Percentiles rank a stretch among this genome's conserved stretches.
Conservation (phyloP, 805 yeast species). For the Candida gorgasii region DNA sequence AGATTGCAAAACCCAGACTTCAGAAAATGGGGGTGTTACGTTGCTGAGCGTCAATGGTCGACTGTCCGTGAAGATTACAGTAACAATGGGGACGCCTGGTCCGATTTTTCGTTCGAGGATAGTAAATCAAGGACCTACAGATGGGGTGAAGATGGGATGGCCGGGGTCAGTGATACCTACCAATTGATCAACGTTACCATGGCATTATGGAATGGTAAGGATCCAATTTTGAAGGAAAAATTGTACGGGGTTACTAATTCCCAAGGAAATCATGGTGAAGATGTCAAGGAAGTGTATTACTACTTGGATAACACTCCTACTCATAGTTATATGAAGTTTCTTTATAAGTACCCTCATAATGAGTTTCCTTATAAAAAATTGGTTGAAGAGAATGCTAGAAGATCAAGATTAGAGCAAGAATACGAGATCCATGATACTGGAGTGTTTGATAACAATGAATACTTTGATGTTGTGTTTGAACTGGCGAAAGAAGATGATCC, state of each 20-base stretch:
- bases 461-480: slow-evolving; percentile 87
- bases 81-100: slow-evolving; percentile 86
- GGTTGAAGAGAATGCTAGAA: slow-evolving; percentile 62
- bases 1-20: slow-evolving; percentile 47
- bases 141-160: slow-evolving; percentile 96
- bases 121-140: slow-evolving; percentile 78
- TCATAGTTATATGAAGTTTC: slow-evolving; percentile 87
- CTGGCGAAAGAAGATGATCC: slow-evolving; percentile 85
- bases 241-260: slow-evolving; percentile 88
- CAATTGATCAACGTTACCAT: slow-evolving; percentile 74
- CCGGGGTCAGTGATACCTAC: slow-evolving; percentile 84
- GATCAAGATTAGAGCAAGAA: slow-evolving; percentile 70
- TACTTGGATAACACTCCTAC: slow-evolving; percentile 91
- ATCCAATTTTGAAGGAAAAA: slow-evolving; percentile 80
- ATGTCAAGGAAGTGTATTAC: slow-evolving; percentile 82
- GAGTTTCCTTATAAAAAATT: slow-evolving; percentile 81
- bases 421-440: slow-evolving; percentile 84
- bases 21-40: slow-evolving; percentile 90
- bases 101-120: slow-evolving; percentile 81
- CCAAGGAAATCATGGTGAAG: slow-evolving; percentile 96
- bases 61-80: slow-evolving; percentile 89
- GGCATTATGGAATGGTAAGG: slow-evolving; percentile 91
- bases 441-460: slow-evolving; percentile 66
- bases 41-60: slow-evolving; percentile 87
- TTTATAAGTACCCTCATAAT: slow-evolving; percentile 89